Conservation (phyloP, 305 asterid species). For the Stenogyne calaminthoides region DNA sequence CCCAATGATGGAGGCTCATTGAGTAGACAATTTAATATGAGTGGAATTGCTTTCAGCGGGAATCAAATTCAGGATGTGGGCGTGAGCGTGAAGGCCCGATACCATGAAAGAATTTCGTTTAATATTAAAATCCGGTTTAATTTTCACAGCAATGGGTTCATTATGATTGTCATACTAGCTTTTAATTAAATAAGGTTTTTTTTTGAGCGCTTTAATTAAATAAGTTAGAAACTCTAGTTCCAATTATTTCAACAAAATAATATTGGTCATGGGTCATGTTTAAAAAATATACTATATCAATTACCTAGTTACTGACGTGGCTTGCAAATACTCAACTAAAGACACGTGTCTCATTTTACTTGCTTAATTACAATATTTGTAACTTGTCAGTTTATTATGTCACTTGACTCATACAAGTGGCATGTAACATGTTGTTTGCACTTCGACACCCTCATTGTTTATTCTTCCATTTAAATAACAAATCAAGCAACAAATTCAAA, state of each 20-base stretch:
- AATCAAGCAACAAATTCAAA: no score
- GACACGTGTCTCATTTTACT: not conserved
- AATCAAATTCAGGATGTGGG: no score
- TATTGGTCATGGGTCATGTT: not conserved
- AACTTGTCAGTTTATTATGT: not conserved
- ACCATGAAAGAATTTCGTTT: no score
- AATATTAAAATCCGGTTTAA: no score
- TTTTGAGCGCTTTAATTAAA: no score
- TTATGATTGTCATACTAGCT: slow-evolving; percentile 8
- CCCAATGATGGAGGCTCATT: no score
- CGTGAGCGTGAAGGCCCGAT: no score
- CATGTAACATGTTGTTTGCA: not conserved
- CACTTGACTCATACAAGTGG: not conserved
- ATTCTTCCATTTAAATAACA: no score
- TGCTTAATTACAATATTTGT: not conserved
- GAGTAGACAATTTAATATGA: no score
- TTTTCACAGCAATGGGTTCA: no score
- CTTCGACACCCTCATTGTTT: not conserved
- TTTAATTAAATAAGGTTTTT: slow-evolving; percentile 12
- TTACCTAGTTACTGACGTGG: not conserved
- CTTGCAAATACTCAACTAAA: not conserved
- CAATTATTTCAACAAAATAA: not conserved
- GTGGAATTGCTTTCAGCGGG: no score
- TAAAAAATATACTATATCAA: not conserved
- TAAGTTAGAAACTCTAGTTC: not conserved